Evolutionary conservation across 371 early-diverging fungal genomes (phyloP).

Genomic region (Choanephora cucurbitarum): DNA sequence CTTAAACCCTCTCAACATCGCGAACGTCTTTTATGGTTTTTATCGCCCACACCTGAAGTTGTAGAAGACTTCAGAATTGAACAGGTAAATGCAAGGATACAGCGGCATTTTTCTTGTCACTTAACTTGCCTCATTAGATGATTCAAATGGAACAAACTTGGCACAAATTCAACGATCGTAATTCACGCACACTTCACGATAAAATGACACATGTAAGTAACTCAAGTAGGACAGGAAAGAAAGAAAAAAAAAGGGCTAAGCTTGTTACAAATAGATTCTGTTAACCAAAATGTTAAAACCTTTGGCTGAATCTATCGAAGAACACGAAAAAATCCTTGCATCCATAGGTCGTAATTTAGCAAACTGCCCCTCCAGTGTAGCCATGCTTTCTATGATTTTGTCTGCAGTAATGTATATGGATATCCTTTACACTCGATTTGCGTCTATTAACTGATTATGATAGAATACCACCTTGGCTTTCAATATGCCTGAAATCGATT

Average conservation of each 20-base stretch:
- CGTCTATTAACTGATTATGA: background rate
- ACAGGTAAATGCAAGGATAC: slow-evolving; percentile 11
- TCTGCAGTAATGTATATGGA: slow-evolving; percentile 9
- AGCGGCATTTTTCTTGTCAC: too few relatives aligned
- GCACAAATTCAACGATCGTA: slow-evolving; percentile 20
- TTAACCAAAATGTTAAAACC: slow-evolving; percentile 72
- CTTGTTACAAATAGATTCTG: slow-evolving; percentile 62
- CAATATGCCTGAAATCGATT: slow-evolving; percentile 15
- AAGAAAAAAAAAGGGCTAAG: background rate
- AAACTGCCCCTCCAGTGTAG: slow-evolving; percentile 2
- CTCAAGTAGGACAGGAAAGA: too few relatives aligned
- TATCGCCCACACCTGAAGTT: slow-evolving; percentile 14
- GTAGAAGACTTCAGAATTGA: slow-evolving; percentile 26
- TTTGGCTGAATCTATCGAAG: slow-evolving; percentile 60
- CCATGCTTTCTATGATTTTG: slow-evolving; percentile 6
- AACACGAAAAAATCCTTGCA: slow-evolving; percentile 26
- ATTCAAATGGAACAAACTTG: slow-evolving; percentile 16
- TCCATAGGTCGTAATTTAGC: background rate
- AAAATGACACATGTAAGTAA: slow-evolving; percentile 14
- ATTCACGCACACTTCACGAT: slow-evolving; percentile 16
- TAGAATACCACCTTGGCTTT: slow-evolving; percentile 1
- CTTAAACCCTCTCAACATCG: slow-evolving; percentile 9
- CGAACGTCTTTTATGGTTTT: slow-evolving; percentile 20
- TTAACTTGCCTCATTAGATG: slow-evolving; percentile 4
- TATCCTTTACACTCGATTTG: background rate